Evolutionary conservation across 1,284 basidiomycete species (phyloP), one percentile per base, ranked within the genome.

Genomic region (Leccinum fuscescens): DNA sequence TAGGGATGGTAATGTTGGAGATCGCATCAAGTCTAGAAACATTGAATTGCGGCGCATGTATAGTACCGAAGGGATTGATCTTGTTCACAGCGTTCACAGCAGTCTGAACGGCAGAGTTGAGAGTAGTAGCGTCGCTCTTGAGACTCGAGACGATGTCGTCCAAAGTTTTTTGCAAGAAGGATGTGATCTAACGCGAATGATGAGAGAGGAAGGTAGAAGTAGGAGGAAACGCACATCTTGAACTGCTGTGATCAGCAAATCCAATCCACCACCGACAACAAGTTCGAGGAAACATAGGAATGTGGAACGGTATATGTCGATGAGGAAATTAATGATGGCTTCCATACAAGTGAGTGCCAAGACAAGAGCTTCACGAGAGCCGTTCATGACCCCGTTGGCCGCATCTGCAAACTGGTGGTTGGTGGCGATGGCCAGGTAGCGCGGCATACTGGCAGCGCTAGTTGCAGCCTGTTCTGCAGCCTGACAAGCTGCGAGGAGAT

Each of bases 211-310:
- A 9, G 46, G 54, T 46, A 44, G 49, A 8, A 27, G 24, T 33
- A 12, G 22, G 55, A 56, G 35, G 53, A 55, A 33, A 79, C 84
- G 64, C 67, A 94, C 93, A 75, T 89, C 88, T 62, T 92, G 78
- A 1, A 94, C 90, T 6, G 92, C 93, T 52, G 78, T 80, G 57
- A 97, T 93, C 17, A 98, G 76, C 55, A 98, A 77, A 27, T 86
- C 82, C 39, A 99, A 79, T 2, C 85, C 87, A 14, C 94, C 94
- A 22, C 88, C 84, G 2, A 99, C 88, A 12, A 93, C 86, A 52
- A 98, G 81, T 77, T 98, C 93, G 65, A 98, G 78, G 65, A 96
- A 94, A 76, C 96, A 98, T 55, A 98, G 80, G 66, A 97, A 88
- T 1, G 95, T 89, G 4, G 92, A 94, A 42, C 94, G 88, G 73